These are phyloP conservation scores for Apophysomyces sp. DNA, from an alignment of 371 early-diverging fungal genomes.

Conservation along the genomic window DNA sequence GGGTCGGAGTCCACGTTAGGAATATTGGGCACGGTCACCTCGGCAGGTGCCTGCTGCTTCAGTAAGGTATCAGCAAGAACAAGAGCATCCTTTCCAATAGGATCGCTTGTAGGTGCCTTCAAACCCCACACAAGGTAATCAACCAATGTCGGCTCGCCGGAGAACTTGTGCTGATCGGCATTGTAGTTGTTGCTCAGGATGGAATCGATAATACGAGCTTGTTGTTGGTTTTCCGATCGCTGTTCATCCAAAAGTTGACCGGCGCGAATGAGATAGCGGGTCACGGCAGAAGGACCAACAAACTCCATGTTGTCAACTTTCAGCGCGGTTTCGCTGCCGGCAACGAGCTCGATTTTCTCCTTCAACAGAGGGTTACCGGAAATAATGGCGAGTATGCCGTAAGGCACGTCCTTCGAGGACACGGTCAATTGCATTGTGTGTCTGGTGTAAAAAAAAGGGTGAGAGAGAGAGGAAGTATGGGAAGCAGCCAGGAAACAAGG, in stretches of 20 bases:
- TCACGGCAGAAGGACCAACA: constrained; percentile 28
- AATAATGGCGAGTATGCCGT: constrained; percentile 14
- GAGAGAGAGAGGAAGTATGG: not conserved
- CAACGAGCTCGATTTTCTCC: constrained; percentile 17
- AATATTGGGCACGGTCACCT: constrained; percentile 33
- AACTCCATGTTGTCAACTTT: constrained; percentile 15
- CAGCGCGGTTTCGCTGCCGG: constrained; percentile 17
- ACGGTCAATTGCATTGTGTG: constrained; percentile 14
- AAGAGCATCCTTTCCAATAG: constrained; percentile 23
- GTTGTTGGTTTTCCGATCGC: constrained; percentile 14
- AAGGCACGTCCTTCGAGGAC: constrained; percentile 21
- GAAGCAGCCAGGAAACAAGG: not conserved
- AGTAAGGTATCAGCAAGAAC: constrained; percentile 26
- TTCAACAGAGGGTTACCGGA: constrained; percentile 18
- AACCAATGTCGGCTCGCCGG: constrained; percentile 35
- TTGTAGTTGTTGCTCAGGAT: constrained; percentile 25
- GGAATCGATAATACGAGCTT: constrained; percentile 29
- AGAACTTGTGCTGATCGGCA: constrained; percentile 24
- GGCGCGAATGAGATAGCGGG: constrained; percentile 40
- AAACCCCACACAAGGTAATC: constrained; percentile 51
- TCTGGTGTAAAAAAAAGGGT: not conserved
- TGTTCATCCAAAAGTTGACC: constrained; percentile 26
- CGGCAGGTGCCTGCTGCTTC: constrained; percentile 21
- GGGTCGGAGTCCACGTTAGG: constrained; percentile 50
- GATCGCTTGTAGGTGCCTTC: constrained; percentile 34